Conservation (phyloP, 192 early-diverging fungal genomes). For the Jimgerdemannia lactiflua region DNA sequence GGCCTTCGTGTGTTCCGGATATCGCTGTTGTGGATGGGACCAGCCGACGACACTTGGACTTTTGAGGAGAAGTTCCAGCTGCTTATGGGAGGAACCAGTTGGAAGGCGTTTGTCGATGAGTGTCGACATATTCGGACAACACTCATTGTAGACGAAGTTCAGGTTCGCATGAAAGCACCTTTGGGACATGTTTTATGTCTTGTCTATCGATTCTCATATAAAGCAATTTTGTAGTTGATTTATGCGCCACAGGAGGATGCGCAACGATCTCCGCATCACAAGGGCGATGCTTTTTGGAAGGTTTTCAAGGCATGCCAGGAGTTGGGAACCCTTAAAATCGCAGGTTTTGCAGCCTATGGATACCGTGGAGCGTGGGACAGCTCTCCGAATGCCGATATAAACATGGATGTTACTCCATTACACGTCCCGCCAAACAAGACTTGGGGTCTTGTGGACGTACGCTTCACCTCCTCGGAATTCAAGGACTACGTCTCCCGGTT, state of each 20-base stretch:
- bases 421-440: background rate
- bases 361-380: conserved; percentile 1
- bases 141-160: conserved; percentile 17
- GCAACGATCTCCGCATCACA: background rate
- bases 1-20: background rate
- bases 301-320: conserved; percentile 6
- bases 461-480: background rate
- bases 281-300: conserved; percentile 11
- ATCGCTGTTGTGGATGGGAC: conserved; percentile 10
- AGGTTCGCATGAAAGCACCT: background rate
- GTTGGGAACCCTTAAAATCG: background rate
- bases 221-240: conserved; percentile 1
- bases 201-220: background rate
- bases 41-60: background rate
- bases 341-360: conserved; percentile 11
- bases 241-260: background rate
- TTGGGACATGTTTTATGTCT: background rate
- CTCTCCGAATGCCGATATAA: too few species aligned
- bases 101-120: conserved; percentile 5
- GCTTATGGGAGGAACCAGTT: background rate
- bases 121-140: conserved; percentile 6
- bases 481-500: background rate
- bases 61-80: background rate
- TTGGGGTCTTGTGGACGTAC: background rate
- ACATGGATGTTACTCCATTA: background rate